Evolutionary conservation across 164 flowering plant genomes (phyloP).

Genomic region (Sextonia rubra): DNA sequence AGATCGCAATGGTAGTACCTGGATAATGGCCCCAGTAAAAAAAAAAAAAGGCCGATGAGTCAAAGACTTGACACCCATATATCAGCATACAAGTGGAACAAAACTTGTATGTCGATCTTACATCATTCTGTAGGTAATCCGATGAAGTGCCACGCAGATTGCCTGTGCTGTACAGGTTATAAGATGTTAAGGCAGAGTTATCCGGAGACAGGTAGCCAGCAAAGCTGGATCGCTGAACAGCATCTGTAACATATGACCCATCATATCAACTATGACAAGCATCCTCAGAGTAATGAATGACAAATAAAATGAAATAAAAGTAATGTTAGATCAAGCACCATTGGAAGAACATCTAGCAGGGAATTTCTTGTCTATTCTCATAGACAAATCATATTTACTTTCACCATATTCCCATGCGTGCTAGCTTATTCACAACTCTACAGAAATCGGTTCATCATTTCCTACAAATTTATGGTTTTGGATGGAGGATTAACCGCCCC

Average conservation of each 20-base stretch:
- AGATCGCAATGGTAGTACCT: conserved; percentile 24
- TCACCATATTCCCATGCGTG: too few species aligned
- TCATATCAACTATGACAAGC: neutral
- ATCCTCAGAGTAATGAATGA: conserved; percentile 1
- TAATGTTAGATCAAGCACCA: too few species aligned
- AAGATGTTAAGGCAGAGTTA: conserved; percentile 24
- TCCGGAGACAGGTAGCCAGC: conserved; percentile 47
- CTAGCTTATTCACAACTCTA: too few species aligned
- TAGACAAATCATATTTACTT: too few species aligned
- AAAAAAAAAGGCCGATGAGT: neutral
- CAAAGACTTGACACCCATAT: neutral
- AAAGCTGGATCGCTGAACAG: conserved; percentile 21
- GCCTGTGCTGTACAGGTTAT: conserved; percentile 19
- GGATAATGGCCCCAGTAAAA: neutral
- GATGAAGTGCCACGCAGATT: conserved; percentile 32
- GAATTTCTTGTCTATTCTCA: neutral
- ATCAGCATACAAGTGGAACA: neutral
- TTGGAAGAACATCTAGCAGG: too few species aligned
- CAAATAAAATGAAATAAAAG: too few species aligned
- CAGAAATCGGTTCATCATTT: too few species aligned
- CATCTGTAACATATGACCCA: neutral
- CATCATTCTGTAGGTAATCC: conserved; percentile 35
- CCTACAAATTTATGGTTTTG: too few species aligned
- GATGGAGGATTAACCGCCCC: too few species aligned
- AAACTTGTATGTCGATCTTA: conserved; percentile 9